phyloP scores from a whole-genome alignment of 1,284 basidiomycete genomes.

The Hemileia vastatrix region DNA sequence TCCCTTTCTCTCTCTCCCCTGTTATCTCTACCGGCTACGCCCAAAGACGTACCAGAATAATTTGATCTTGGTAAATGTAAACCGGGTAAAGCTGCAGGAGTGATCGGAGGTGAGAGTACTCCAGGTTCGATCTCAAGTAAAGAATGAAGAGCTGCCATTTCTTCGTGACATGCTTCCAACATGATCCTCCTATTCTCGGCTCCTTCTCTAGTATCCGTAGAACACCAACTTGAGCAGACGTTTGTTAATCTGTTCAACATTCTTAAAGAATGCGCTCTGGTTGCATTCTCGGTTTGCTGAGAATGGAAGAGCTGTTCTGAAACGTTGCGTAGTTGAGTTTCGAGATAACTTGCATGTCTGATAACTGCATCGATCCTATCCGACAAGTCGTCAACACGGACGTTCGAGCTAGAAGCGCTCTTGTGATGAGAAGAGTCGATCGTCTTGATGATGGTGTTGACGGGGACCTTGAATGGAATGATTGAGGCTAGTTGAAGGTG shows the following conservation, averaged over 20 bases:
- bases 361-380: conserved; percentile 40
- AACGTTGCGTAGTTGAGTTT: conserved; percentile 32
- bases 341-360: conserved; percentile 37
- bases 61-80: background rate
- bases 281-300: background rate
- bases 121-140: background rate
- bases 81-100: background rate
- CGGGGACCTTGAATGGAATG: background rate
- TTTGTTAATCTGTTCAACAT: background rate
- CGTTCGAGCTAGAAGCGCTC: background rate
- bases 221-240: background rate
- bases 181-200: background rate
- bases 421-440: background rate
- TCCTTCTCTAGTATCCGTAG: background rate
- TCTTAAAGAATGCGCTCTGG: background rate
- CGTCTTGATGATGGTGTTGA: background rate
- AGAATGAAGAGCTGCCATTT: background rate
- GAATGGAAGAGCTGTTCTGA: conserved; percentile 27
- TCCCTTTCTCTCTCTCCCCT: background rate
- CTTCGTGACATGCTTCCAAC: background rate
- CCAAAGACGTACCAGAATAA: background rate
- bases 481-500: background rate
- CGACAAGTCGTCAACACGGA: conserved; percentile 33
- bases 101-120: background rate
- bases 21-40: background rate